A percentile compares a stretch with the other conserved stretches of the same genome.
phyloP scores from a whole-genome alignment of 371 early-diverging fungal genomes.

The Mortierella sp. region DNA sequence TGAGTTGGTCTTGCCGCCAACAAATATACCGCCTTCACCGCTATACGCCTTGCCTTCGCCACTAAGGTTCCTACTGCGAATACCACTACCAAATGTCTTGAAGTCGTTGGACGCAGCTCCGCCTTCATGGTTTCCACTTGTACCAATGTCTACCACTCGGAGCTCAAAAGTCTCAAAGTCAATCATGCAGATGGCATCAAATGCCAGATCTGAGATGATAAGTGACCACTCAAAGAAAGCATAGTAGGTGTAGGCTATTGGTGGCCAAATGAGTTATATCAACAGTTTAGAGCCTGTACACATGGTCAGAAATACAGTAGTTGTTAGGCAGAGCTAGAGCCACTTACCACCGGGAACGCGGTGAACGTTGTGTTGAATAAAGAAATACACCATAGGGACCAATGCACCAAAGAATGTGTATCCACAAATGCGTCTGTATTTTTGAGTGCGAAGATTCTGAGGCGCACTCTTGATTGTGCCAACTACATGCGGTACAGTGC shows the following conservation, averaged over 20 bases:
- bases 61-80: conserved; percentile 8
- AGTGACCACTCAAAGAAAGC: conserved; percentile 89
- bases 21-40: neutral
- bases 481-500: conserved; percentile 83
- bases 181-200: conserved; percentile 77
- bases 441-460: conserved; percentile 33
- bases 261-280: neutral
- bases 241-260: conserved; percentile 79
- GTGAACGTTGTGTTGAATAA: conserved; percentile 84
- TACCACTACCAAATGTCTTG: conserved; percentile 34
- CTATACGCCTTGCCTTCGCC: conserved; percentile 3
- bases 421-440: conserved; percentile 55
- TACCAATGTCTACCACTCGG: conserved; percentile 61
- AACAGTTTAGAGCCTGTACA: neutral
- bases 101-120: neutral
- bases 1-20: neutral
- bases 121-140: conserved; percentile 9
- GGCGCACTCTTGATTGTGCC: conserved; percentile 63
- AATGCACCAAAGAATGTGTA: conserved; percentile 75
- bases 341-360: conserved; percentile 72
- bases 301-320: no score
- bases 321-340: neutral
- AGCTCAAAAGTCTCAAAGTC: conserved; percentile 77
- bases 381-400: conserved; percentile 83
- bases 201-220: conserved; percentile 83